phyloP scores from a whole-genome alignment of 2,329 filamentous ascomycete species.

The Penicillium griseofulvum region DNA sequence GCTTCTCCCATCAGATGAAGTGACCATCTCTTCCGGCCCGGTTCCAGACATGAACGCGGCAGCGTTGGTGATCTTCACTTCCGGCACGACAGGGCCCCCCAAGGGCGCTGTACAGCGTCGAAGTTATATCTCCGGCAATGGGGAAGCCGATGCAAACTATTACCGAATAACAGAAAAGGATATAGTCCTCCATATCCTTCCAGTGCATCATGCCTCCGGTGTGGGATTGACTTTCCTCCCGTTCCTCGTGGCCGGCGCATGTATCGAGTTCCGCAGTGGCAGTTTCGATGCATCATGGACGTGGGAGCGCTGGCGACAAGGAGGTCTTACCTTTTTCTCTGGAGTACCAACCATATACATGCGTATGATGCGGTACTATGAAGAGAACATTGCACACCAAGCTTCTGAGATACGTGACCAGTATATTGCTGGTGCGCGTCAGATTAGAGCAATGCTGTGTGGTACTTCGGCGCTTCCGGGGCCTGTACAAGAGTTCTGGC shows the following conservation, averaged over 20 bases:
- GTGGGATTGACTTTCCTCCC: slow-evolving; percentile 43
- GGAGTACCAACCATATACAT: slow-evolving; percentile 52
- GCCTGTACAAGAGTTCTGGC: slow-evolving; percentile 53
- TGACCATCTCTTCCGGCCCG: slow-evolving; percentile 29
- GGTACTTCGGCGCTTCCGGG: slow-evolving; percentile 50
- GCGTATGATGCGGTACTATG: slow-evolving; percentile 45
- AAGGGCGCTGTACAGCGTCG: slow-evolving; percentile 42
- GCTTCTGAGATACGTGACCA: slow-evolving; percentile 21
- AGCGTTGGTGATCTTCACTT: slow-evolving; percentile 39
- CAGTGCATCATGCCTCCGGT: slow-evolving; percentile 50
- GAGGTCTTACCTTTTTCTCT: slow-evolving; percentile 46
- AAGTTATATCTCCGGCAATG: slow-evolving; percentile 29
- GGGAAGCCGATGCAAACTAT: slow-evolving; percentile 37
- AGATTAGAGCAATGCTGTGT: slow-evolving; percentile 26
- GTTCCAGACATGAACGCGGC: slow-evolving; percentile 32
- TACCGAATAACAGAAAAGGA: slow-evolving; percentile 32
- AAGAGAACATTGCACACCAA: slow-evolving; percentile 31
- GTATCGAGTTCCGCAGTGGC: slow-evolving; percentile 46
- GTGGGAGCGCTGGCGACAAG: slow-evolving; percentile 46
- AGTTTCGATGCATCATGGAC: slow-evolving; percentile 43
- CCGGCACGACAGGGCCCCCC: slow-evolving; percentile 37
- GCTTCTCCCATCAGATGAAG: slow-evolving; percentile 12
- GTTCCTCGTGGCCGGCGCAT: slow-evolving; percentile 46
- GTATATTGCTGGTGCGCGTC: slow-evolving; percentile 42
- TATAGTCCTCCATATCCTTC: slow-evolving; percentile 45